These are phyloP conservation scores for Gynochthodes officinalis DNA, from an alignment of 257 asterid genomes.

Conservation along the genomic window DNA sequence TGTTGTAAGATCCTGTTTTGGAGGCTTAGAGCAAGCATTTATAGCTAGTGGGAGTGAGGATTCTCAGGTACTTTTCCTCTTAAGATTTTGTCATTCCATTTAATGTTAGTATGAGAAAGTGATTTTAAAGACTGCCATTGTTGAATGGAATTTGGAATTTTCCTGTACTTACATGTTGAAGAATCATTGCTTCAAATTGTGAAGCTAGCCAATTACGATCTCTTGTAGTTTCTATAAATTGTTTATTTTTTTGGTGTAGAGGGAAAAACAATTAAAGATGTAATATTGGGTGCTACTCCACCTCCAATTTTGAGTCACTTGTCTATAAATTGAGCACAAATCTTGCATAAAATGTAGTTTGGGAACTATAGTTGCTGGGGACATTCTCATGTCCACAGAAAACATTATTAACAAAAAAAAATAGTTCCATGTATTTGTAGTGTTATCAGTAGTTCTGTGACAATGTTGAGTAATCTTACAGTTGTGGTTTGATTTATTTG, in stretches of 20 bases:
- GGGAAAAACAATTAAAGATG: background rate
- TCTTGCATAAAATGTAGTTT: background rate
- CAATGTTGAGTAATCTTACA: background rate
- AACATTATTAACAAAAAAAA: background rate
- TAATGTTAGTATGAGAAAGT: background rate
- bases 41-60: constrained; percentile 98
- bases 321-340: background rate
- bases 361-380: background rate
- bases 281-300: background rate
- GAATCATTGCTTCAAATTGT: background rate
- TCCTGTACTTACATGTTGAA: background rate
- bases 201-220: background rate
- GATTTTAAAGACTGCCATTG: background rate
- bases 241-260: background rate
- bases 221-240: background rate
- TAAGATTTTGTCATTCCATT: constrained; percentile 10
- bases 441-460: background rate
- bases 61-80: constrained; percentile 57
- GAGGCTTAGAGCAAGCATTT: constrained; percentile 78
- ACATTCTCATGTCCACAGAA: background rate
- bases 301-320: background rate
- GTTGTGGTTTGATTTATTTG: background rate
- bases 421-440: background rate
- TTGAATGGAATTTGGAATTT: background rate
- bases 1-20: constrained; percentile 83